Evolutionary conservation across 2,329 filamentous ascomycete species (phyloP).

Genomic region (Colletotrichum sansevieriae): DNA sequence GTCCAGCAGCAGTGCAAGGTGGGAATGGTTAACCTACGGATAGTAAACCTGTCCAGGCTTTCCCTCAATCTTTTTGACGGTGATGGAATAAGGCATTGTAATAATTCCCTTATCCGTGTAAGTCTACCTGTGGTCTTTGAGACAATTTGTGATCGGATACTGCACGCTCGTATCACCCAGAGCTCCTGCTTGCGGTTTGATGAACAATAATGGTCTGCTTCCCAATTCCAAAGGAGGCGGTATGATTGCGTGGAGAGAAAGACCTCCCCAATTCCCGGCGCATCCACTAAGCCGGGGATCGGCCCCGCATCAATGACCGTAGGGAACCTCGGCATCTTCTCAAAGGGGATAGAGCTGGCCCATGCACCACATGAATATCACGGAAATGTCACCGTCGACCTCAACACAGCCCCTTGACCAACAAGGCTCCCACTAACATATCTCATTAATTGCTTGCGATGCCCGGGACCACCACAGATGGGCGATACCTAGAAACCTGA

Average conservation of each 20-base stretch:
- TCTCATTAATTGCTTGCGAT: too few relatives aligned
- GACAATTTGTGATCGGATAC: background rate
- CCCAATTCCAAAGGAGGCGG: slow-evolving; percentile 16
- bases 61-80: slow-evolving; percentile 78
- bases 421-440: too few relatives aligned
- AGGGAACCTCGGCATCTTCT: slow-evolving; percentile 36
- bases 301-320: slow-evolving; percentile 35
- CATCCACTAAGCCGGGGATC: slow-evolving; percentile 27
- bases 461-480: too few relatives aligned
- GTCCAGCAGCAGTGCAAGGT: background rate
- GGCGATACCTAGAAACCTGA: too few relatives aligned
- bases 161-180: background rate
- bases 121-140: background rate
- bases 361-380: slow-evolving; percentile 6
- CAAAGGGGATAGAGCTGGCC: background rate
- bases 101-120: background rate
- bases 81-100: slow-evolving; percentile 68
- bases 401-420: too few relatives aligned
- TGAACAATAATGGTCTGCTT: slow-evolving; percentile 13
- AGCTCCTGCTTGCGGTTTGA: background rate
- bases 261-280: slow-evolving; percentile 16
- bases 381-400: background rate
- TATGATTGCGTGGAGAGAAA: slow-evolving; percentile 18
- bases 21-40: slow-evolving; percentile 62
- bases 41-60: slow-evolving; percentile 93